Percentiles rank a stretch among this genome's conserved stretches.
Conservation (phyloP, 202 grass and related monocot genomes). For the Setaria italica region DNA sequence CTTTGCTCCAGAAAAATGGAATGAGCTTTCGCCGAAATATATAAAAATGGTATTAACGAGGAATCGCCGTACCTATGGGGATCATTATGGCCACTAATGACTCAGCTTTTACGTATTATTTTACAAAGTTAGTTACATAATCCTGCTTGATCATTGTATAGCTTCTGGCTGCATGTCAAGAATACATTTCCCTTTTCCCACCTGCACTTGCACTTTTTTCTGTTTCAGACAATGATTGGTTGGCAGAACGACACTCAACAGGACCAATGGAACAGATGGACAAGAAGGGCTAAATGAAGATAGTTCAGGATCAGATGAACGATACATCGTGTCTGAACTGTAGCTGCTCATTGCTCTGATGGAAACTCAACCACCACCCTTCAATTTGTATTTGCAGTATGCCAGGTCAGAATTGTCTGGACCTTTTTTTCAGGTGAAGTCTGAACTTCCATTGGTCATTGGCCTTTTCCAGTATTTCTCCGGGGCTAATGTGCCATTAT, state of each 20-base stretch:
- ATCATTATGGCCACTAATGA: conserved; percentile 55
- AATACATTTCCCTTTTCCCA: conserved; percentile 40
- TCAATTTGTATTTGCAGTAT: conserved; percentile 28
- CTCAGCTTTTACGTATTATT: conserved; percentile 43
- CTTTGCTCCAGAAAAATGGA: conserved; percentile 39
- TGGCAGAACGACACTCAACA: conserved; percentile 16
- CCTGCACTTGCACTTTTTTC: conserved; percentile 32
- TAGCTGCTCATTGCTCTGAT: conserved; percentile 37
- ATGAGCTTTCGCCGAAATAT: conserved; percentile 42
- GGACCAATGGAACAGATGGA: conserved; percentile 24
- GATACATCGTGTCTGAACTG: conserved; percentile 28
- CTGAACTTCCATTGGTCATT: not conserved
- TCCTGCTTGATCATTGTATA: conserved; percentile 44
- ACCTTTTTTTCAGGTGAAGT: not conserved
- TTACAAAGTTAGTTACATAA: conserved; percentile 45
- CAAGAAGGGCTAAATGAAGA: conserved; percentile 33
- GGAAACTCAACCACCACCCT: conserved; percentile 16
- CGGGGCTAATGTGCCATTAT: not conserved
- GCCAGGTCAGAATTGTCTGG: conserved; percentile 9
- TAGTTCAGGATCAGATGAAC: conserved; percentile 34
- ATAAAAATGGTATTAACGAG: conserved; percentile 42
- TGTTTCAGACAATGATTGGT: conserved; percentile 44
- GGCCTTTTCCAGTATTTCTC: not conserved
- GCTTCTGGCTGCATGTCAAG: conserved; percentile 45
- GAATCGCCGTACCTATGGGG: conserved; percentile 44